Base-by-base conservation (phyloP, 768 basidiomycete genomes). In the Boletus fagicola region DNA sequence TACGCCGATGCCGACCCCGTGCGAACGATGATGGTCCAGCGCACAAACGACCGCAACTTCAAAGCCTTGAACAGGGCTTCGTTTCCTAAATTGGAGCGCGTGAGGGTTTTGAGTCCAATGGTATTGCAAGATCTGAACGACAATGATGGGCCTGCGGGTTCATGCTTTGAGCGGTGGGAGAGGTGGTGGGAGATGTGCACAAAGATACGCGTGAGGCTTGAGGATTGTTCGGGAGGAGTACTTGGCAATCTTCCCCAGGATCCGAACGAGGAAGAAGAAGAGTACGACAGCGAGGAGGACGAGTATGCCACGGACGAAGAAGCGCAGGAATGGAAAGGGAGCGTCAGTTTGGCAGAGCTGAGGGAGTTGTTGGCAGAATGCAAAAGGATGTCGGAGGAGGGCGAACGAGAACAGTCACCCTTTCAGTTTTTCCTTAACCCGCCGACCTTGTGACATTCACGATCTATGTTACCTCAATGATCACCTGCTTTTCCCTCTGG, bases 171-270 rank as follows among this genome's bases (percentile, higher is more conserved):
- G 57, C 73, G 89, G 31, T 91, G 88, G 84, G 83, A 84, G 61
- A 73, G 78, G 47, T 91, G 90, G 90, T 87, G 83, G 81, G 76
- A 76, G 15, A 75, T 72, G 62, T 86, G 82, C 59, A 59, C 72
- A 0, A 59, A 62, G 20, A 75, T 80, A 67, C 78, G 81, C 0
- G 72, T 90, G 5, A 70, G 85, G 43, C 66, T 92, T 49, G 88
- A 92, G 71, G 90, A 92, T 68, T 91, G 89, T 64, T 90, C 90
- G 0, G 89, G 87, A 0, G 81, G 75, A 13, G 62, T 76, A 51
- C 71, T 92, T 38, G 90, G 90, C 0, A 64, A 63, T 51, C 66
- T 75, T 28, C 72, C 68, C 26, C 67, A 64, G 38, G 59, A 73
- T 13, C 68, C 70, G 0, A 72, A 68, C 0, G 74, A 69, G 1